phyloP scores from a whole-genome alignment of 768 basidiomycete genomes.

The Chiua virens region DNA sequence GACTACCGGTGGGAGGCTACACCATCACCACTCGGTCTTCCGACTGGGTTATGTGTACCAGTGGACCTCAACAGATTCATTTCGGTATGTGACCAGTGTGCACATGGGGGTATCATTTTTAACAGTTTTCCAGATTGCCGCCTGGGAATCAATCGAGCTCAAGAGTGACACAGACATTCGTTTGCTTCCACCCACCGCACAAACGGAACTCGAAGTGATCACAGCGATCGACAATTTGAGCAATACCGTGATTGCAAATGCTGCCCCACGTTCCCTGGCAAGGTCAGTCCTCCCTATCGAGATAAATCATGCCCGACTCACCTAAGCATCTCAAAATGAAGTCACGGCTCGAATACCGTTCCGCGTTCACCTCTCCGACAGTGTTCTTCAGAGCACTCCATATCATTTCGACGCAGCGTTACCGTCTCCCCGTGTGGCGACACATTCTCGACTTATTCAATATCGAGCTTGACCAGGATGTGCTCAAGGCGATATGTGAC shows the following conservation, averaged over 20 bases:
- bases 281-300: conserved; percentile 47
- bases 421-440: conserved; percentile 86
- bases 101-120: conserved; percentile 2
- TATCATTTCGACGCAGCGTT: conserved; percentile 85
- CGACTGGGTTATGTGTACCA: conserved; percentile 91
- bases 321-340: conserved; percentile 58
- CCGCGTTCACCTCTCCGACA: conserved; percentile 72
- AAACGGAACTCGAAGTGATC: conserved; percentile 79
- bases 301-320: neutral
- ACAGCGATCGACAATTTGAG: conserved; percentile 91
- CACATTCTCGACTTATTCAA: conserved; percentile 94
- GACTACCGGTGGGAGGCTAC: conserved; percentile 95
- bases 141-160: conserved; percentile 51
- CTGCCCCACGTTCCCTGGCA: conserved; percentile 87
- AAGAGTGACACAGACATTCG: conserved; percentile 40
- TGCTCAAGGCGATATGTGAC: conserved; percentile 54
- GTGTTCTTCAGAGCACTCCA: conserved; percentile 86
- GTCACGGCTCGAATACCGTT: conserved; percentile 69
- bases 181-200: conserved; percentile 62
- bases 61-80: conserved; percentile 79
- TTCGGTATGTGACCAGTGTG: conserved; percentile 50
- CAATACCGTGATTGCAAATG: conserved; percentile 94
- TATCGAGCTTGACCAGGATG: conserved; percentile 66
- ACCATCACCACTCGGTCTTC: conserved; percentile 76
- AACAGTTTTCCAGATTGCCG: conserved; percentile 55